Evolutionary conservation across 164 flowering plant species (phyloP).

Genomic region (Taxillus chinensis): DNA sequence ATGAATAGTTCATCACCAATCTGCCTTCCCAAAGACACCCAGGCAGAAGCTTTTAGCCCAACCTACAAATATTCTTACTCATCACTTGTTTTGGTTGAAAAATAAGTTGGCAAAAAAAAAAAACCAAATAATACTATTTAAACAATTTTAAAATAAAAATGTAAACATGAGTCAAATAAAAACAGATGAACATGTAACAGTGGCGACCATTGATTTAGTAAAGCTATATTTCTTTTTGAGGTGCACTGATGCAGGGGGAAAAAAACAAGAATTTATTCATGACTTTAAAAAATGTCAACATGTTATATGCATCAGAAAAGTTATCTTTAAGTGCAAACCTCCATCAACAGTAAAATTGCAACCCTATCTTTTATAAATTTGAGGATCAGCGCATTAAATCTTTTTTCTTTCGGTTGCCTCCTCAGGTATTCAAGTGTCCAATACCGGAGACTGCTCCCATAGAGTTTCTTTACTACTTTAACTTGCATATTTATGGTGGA

Average conservation of each 20-base stretch:
- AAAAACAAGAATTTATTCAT: too few species aligned
- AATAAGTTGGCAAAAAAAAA: neutral
- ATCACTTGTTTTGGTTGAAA: neutral
- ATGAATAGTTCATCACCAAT: constrained; percentile 85
- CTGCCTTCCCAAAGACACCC: constrained; percentile 61
- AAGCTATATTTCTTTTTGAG: too few species aligned
- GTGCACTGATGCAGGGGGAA: too few species aligned
- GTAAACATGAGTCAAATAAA: too few species aligned
- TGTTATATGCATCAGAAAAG: neutral
- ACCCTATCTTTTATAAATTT: constrained; percentile 76
- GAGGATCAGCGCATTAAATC: constrained; percentile 66
- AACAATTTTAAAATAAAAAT: too few species aligned
- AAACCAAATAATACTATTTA: neutral
- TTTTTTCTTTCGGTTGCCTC: constrained; percentile 67
- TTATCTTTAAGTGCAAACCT: constrained; percentile 34
- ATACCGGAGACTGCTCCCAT: constrained; percentile 65
- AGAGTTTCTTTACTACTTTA: constrained; percentile 50
- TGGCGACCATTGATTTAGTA: too few species aligned
- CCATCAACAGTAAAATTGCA: constrained; percentile 64
- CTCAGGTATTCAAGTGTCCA: constrained; percentile 80
- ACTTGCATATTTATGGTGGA: constrained; percentile 44
- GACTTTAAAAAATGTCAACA: too few species aligned
- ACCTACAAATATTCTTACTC: constrained; percentile 36
- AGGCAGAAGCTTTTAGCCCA: constrained; percentile 75
- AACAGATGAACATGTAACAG: too few species aligned